Evolutionary conservation across 2,329 filamentous ascomycete genomes (phyloP), one percentile per base, ranked within the genome.

Genomic region (Decorospora gaudefroyi): DNA sequence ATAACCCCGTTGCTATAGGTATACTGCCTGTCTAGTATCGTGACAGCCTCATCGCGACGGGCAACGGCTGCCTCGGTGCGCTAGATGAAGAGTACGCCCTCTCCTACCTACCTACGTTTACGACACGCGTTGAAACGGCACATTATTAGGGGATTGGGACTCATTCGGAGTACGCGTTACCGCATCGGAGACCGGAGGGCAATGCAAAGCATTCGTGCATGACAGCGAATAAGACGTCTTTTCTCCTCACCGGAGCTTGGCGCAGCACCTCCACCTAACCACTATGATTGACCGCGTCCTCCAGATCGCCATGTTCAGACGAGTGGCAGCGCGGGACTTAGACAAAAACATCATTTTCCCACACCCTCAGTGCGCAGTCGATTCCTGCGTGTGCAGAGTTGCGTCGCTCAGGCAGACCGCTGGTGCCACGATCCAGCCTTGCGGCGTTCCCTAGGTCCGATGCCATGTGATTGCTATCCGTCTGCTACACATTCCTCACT

Each of bases 211-310:
- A 38, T 22, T 23, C 18, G 25, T 36, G 10, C 19, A 23, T 8
- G 9, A 32, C 25, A 12, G 9, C 28, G n/a, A 40, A 37, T 42
- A 5, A 31, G 18, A 49, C 36, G 9, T 2, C 28, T 12, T 17
- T 38, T 9, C 34, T 36, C 23, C 25, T 55, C 53, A 57, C 54
- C 52, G 52, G 52, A 49, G 9, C 51, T 55, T 53, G 51, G 53
- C 50, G 12, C 25, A 16, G 22, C 27, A 8, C 3, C 6, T 17
- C 23, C 2, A 26, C 29, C 28, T 37, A 34, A 6, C 25, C 33
- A 9, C 25, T 25, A 22, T 21, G 17, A 25, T 37, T 45, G 31
- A 46, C 49, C 42, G 42, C 38, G 10, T 27, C 18, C 25, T 12
- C 31, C 15, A n/a, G n/a, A 27, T 37, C 16, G 28, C 27, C 22